Conservation (phyloP, 139 green algal species). For the Chlamydomonas eustigma region DNA sequence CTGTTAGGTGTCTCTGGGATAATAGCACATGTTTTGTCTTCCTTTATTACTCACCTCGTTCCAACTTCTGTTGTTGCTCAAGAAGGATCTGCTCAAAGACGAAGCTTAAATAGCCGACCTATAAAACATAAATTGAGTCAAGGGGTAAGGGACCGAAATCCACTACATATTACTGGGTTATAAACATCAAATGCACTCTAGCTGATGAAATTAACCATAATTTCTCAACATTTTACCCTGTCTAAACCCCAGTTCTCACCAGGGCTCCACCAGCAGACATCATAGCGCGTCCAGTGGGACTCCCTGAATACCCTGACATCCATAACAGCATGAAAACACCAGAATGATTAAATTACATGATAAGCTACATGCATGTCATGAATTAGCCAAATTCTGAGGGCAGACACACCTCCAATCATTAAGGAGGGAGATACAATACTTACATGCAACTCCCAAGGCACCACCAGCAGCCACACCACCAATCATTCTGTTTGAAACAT, state of each 20-base stretch:
- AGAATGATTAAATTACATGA: too few relatives aligned
- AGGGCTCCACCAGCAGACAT: background rate
- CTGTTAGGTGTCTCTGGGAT: too few relatives aligned
- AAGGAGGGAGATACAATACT: too few relatives aligned
- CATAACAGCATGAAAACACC: too few relatives aligned
- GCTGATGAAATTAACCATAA: slow-evolving; percentile 1
- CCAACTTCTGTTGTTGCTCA: background rate
- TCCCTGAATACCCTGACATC: background rate
- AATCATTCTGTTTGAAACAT: background rate
- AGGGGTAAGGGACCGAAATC: too few relatives aligned
- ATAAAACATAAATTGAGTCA: too few relatives aligned
- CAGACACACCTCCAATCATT: too few relatives aligned
- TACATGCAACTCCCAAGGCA: background rate
- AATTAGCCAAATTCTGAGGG: too few relatives aligned
- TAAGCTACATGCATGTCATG: too few relatives aligned
- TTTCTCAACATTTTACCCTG: too few relatives aligned
- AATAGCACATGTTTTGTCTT: too few relatives aligned
- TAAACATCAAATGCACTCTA: background rate
- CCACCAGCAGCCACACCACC: background rate
- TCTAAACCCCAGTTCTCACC: background rate
- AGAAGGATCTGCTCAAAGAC: background rate
- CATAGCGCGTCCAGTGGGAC: background rate
- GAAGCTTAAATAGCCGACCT: background rate
- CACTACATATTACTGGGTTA: background rate
- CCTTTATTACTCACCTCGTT: background rate